phyloP scores from a whole-genome alignment of 257 asterid species.

The Ophiorrhiza pumila region DNA sequence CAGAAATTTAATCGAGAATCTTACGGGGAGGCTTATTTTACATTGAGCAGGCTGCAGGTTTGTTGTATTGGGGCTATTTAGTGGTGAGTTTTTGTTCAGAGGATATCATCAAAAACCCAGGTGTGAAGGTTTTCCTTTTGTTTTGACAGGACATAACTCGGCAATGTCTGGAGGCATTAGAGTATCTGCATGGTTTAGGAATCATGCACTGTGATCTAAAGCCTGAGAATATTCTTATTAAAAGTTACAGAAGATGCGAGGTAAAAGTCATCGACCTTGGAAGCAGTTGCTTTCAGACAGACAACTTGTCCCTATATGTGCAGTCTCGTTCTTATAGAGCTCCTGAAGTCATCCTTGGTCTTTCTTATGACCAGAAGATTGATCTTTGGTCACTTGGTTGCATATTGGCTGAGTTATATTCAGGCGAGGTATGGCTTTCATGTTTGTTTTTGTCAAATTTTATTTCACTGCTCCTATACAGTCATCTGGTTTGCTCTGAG shows the following conservation, averaged over 20 bases:
- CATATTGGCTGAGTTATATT: conserved; percentile 73
- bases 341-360: conserved; percentile 95
- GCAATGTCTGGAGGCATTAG: conserved; percentile 83
- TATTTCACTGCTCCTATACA: not conserved
- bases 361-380: conserved; percentile 78
- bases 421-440: conserved; percentile 67
- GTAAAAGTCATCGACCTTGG: conserved; percentile 94
- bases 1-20: conserved; percentile 83
- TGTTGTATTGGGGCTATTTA: not conserved
- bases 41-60: conserved; percentile 80
- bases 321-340: conserved; percentile 98
- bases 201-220: conserved; percentile 92
- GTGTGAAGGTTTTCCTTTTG: conserved; percentile 16
- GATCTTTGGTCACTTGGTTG: conserved; percentile 98
- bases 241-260: conserved; percentile 81
- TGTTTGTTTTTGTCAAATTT: not conserved
- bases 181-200: conserved; percentile 75
- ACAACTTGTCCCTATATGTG: conserved; percentile 68
- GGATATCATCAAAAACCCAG: not conserved
- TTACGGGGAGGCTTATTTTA: conserved; percentile 71
- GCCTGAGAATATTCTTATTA: conserved; percentile 92
- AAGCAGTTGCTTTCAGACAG: conserved; percentile 90
- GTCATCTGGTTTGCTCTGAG: not conserved
- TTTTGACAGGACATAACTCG: conserved; percentile 63
- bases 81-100: not conserved